These are phyloP conservation scores for Claviceps humidiphila DNA, from an alignment of 2,329 filamentous ascomycete genomes.

Conservation along the genomic window DNA sequence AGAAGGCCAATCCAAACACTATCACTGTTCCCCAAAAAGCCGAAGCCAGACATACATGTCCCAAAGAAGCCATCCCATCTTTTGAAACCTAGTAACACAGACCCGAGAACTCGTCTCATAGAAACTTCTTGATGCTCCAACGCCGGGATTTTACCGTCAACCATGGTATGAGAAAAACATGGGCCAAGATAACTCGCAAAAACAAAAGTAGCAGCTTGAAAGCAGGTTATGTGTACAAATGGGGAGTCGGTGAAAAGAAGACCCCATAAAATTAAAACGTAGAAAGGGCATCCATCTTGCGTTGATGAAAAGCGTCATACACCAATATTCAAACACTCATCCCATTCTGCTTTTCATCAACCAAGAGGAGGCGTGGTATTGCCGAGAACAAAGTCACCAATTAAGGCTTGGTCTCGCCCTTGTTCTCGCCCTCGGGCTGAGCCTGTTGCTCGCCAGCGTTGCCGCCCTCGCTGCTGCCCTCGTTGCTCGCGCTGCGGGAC, in stretches of 20 bases:
- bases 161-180: conserved; percentile 33
- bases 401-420: conserved; percentile 59
- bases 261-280: conserved; percentile 22
- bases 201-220: conserved; percentile 20
- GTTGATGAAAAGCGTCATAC: conserved; percentile 7
- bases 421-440: conserved; percentile 56
- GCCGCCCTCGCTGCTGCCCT: conserved; percentile 21
- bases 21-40: conserved; percentile 20
- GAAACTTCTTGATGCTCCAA: conserved; percentile 37
- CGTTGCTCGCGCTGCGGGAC: conserved; percentile 51
- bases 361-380: background rate
- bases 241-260: background rate
- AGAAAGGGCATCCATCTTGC: conserved; percentile 17
- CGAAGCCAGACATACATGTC: too few relatives aligned
- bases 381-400: conserved; percentile 9
- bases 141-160: conserved; percentile 30
- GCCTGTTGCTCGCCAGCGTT: conserved; percentile 36
- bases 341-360: background rate
- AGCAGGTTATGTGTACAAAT: conserved; percentile 38
- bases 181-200: conserved; percentile 25
- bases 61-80: conserved; percentile 24
- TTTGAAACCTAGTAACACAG: conserved; percentile 31
- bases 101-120: conserved; percentile 25
- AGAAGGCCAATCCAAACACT: conserved; percentile 21
- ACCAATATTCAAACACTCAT: conserved; percentile 18